Conservation (phyloP, 2,329 filamentous ascomycete genomes). For the Penicillium janthinellum region DNA sequence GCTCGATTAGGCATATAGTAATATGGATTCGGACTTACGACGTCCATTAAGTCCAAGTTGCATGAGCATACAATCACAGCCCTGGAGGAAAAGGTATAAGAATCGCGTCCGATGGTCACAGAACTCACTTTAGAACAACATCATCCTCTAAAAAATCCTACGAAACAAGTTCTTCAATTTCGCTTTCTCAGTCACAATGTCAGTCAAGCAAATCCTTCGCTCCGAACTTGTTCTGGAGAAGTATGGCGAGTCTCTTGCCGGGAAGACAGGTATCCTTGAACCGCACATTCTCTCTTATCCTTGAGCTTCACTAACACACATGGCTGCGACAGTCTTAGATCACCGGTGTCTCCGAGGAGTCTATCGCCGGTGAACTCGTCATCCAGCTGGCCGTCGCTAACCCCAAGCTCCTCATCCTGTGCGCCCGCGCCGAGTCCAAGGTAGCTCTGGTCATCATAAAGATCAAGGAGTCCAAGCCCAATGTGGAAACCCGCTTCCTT, state of each 20-base stretch:
- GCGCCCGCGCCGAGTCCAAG: slow-evolving; percentile 22
- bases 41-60: background rate
- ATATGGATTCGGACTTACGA: background rate
- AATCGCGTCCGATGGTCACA: background rate
- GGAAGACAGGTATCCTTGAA: slow-evolving; percentile 20
- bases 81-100: background rate
- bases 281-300: background rate
- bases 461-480: slow-evolving; percentile 21
- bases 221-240: slow-evolving; percentile 24
- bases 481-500: slow-evolving; percentile 23
- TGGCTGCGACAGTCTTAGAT: slow-evolving; percentile 22
- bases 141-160: background rate
- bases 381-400: slow-evolving; percentile 9
- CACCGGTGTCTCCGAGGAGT: slow-evolving; percentile 25
- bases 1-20: background rate
- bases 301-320: background rate
- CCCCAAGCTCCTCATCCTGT: slow-evolving; percentile 26
- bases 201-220: slow-evolving; percentile 18
- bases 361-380: slow-evolving; percentile 25
- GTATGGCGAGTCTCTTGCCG: slow-evolving; percentile 20
- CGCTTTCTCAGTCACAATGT: slow-evolving; percentile 4
- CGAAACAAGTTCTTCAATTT: background rate
- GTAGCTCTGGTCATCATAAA: slow-evolving; percentile 17
- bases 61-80: background rate
- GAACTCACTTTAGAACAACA: too few relatives aligned